phyloP scores from a whole-genome alignment of 2,329 filamentous ascomycete genomes.

The Aureobasidium subglaciale region DNA sequence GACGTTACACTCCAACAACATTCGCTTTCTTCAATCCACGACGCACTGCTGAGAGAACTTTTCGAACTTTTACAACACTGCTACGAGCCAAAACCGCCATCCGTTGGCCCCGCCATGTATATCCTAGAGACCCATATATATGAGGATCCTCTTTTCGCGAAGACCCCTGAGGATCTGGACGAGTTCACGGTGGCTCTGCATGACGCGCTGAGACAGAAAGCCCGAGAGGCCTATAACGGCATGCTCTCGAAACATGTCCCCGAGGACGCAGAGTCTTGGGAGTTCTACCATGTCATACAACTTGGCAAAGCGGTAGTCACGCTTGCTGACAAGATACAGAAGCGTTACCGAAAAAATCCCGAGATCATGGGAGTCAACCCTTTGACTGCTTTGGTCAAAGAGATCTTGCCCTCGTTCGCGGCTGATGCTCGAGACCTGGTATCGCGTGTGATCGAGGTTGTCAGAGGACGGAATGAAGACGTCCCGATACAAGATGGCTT shows the following conservation, averaged over 20 bases:
- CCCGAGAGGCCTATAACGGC: constrained; percentile 69
- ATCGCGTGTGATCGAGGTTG: constrained; percentile 67
- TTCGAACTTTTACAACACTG: constrained; percentile 82
- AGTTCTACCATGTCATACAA: constrained; percentile 83
- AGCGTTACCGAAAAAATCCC: constrained; percentile 81
- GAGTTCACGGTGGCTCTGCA: constrained; percentile 66
- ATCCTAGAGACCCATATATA: constrained; percentile 78
- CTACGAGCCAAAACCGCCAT: constrained; percentile 81
- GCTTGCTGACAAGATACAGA: constrained; percentile 80
- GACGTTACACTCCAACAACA: constrained; percentile 60
- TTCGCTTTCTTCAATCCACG: constrained; percentile 66
- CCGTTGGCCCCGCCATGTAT: constrained; percentile 71
- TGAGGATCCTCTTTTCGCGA: constrained; percentile 66
- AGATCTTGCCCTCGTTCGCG: constrained; percentile 83
- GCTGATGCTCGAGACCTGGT: constrained; percentile 83
- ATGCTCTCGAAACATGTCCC: constrained; percentile 77
- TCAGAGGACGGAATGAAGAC: constrained; percentile 62
- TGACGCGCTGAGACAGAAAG: constrained; percentile 66
- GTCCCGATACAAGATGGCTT: constrained; percentile 89
- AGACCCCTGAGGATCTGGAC: constrained; percentile 60
- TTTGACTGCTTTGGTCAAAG: constrained; percentile 66
- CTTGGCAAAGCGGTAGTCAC: constrained; percentile 81
- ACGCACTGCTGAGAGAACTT: constrained; percentile 76
- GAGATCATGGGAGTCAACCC: constrained; percentile 74
- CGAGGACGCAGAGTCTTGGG: constrained; percentile 72